Evolutionary conservation across 2,329 filamentous ascomycete species (phyloP), one percentile per base, ranked within the genome.

Genomic region (Phyllosticta citrichinensis): DNA sequence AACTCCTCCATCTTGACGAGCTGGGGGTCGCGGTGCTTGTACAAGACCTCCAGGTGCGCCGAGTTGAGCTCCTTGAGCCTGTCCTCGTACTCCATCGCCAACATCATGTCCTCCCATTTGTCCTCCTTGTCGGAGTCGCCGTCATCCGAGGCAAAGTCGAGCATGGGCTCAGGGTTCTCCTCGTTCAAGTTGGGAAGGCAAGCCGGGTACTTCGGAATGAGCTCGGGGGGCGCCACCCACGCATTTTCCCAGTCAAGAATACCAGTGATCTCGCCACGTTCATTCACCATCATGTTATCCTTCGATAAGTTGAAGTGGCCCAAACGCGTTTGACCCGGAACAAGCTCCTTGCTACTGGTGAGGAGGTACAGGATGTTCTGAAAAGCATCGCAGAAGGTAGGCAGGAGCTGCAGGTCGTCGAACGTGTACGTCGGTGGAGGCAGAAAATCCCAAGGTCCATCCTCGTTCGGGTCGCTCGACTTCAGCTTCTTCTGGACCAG

Each of bases 231-330:
- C 64, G 61, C 22, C 55, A 56, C 61, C 63, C 63, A 60, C 62
- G 64, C 27, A 63, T 58, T 60, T 52, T 65, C 63, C 63, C 63
- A 65, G 57, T 64, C 64, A 55, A 65, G 63, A 40, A 65, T 60
- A 55, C 62, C 62, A 24, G 60, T 61, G 27, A 65, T 58, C 51
- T 56, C 47, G 47, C 62, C 63, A 17, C 60, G 63, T 17, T 63
- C 62, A 12, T 62, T 27, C 40, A 65, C 61, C 47, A 64, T 63
- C 55, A 65, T 63, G 52, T 65, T 65, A 35, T 47, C 6, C 40
- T 47, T 47, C 5, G 14, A n/a, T 2, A 47, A 8, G 14, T 47
- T 47, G 40, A 47, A 47, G n/a, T 47, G 40, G 17, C 2, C 17
- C 14, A 47, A 3, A 14, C 40, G 40, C 6, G 40, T 47, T 4